These are phyloP conservation scores for Penicillium sp. DNA, from an alignment of 2,329 filamentous ascomycete genomes.

Conservation along the genomic window DNA sequence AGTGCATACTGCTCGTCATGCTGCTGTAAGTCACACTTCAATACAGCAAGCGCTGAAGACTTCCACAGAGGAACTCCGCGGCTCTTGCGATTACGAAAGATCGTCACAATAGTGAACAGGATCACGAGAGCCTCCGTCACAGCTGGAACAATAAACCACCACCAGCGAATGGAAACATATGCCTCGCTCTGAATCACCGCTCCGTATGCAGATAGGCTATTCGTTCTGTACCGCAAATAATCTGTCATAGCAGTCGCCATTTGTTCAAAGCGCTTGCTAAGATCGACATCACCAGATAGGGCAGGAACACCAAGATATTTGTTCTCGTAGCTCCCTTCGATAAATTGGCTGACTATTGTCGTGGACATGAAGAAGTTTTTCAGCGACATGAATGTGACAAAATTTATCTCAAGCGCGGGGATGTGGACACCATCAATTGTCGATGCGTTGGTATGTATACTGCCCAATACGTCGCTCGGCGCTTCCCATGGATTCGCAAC, in stretches of 20 bases:
- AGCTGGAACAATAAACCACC: constrained; percentile 16
- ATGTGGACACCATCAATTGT: constrained; percentile 1
- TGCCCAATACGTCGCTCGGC: not conserved
- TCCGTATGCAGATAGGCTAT: constrained; percentile 9
- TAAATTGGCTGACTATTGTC: constrained; percentile 8
- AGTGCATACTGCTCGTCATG: constrained; percentile 3
- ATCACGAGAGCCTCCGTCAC: constrained; percentile 10
- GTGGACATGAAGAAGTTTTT: constrained; percentile 12
- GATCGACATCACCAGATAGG: constrained; percentile 7
- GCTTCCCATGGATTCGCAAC: constrained; percentile 9
- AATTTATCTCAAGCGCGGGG: constrained; percentile 8
- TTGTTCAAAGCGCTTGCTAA: constrained; percentile 11
- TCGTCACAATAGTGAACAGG: constrained; percentile 15
- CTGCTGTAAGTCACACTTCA: constrained; percentile 12
- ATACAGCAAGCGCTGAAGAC: constrained; percentile 18
- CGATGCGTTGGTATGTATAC: constrained; percentile 8
- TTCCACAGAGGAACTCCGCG: constrained; percentile 19
- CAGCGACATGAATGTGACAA: constrained; percentile 2
- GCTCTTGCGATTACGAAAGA: constrained; percentile 14
- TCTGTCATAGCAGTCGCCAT: constrained; percentile 17
- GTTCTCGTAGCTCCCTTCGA: constrained; percentile 5
- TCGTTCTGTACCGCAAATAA: constrained; percentile 14
- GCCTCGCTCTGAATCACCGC: constrained; percentile 9
- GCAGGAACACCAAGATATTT: constrained; percentile 11
- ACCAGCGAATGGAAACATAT: constrained; percentile 18